phyloP scores from a whole-genome alignment of 257 asterid species.

The Ilex aquifolium region DNA sequence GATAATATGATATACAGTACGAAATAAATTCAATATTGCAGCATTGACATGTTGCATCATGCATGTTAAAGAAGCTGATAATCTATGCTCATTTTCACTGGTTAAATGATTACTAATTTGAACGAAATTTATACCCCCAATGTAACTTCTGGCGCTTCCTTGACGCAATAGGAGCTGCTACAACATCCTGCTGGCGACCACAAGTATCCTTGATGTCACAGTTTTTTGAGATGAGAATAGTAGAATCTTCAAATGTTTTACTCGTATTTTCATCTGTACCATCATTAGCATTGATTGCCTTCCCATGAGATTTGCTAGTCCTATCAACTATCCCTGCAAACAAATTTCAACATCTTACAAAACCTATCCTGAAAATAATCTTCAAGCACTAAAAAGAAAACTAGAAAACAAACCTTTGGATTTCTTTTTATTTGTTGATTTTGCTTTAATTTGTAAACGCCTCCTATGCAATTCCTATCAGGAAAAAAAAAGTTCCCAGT shows the following conservation, averaged over 20 bases:
- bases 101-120: neutral
- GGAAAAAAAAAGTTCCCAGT: neutral
- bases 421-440: conserved; percentile 46
- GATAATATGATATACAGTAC: conserved; percentile 2
- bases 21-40: neutral
- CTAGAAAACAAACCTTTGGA: conserved; percentile 41
- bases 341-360: neutral
- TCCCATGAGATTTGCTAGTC: conserved; percentile 34
- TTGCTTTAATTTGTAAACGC: conserved; percentile 72
- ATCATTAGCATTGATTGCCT: conserved; percentile 18
- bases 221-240: conserved; percentile 13
- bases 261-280: conserved; percentile 11
- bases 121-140: conserved; percentile 68
- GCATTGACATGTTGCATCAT: neutral
- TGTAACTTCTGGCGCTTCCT: conserved; percentile 52
- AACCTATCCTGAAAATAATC: neutral
- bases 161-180: conserved; percentile 14
- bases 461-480: conserved; percentile 71
- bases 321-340: conserved; percentile 30
- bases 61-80: neutral
- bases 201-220: conserved; percentile 11
- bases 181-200: conserved; percentile 18
- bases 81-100: neutral
- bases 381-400: neutral
- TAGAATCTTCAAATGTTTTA: conserved; percentile 18